A percentile compares a stretch with the other conserved stretches of the same genome.
Conservation (phyloP, 2,329 filamentous ascomycete species). For the Cryphonectria radicalis region DNA sequence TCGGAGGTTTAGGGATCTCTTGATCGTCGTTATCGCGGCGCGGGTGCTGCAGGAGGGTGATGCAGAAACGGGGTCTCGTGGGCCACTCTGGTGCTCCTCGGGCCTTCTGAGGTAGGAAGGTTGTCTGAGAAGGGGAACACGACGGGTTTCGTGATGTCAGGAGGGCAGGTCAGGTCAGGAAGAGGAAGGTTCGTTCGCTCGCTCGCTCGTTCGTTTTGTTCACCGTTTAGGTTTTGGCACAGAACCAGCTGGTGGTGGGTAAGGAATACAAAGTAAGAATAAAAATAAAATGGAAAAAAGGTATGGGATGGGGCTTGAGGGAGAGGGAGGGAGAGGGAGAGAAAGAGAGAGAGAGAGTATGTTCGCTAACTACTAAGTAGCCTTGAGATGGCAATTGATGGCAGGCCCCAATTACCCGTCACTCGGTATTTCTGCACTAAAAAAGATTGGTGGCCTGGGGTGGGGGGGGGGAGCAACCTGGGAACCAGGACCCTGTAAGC, state of each 20-base stretch:
- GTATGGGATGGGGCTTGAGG: no score
- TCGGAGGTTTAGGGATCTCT: slow-evolving; percentile 9
- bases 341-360: no score
- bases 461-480: no score
- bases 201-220: not conserved
- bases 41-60: not conserved
- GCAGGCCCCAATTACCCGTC: not conserved
- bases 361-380: no score
- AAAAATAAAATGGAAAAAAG: no score
- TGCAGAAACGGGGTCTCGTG: slow-evolving; percentile 6
- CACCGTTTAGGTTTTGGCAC: not conserved
- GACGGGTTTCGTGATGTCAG: slow-evolving; percentile 3
- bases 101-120: slow-evolving; percentile 15
- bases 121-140: not conserved
- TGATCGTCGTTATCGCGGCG: not conserved
- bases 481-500: not conserved
- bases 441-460: no score
- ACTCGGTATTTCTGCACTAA: not conserved
- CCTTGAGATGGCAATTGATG: not conserved
- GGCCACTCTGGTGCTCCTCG: slow-evolving; percentile 1
- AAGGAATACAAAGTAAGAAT: not conserved
- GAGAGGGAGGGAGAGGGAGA: no score
- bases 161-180: slow-evolving; percentile 7
- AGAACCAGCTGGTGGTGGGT: not conserved
- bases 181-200: slow-evolving; percentile 8